Conservation (phyloP, 257 asterid species). For the Penstemon eatonii region DNA sequence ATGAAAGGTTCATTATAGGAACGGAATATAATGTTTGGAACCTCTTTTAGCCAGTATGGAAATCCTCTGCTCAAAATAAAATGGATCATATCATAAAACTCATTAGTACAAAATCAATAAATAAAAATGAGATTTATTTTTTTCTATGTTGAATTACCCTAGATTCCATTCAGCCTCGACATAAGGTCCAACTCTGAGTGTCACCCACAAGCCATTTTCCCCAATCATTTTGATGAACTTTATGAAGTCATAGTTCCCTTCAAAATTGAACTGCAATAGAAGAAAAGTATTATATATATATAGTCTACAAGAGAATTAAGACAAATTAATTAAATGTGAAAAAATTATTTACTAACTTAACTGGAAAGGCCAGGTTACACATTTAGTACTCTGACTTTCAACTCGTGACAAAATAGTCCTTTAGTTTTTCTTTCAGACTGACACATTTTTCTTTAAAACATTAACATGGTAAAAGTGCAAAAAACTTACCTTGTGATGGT, state of each 20-base stretch:
- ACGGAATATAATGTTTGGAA: conserved; percentile 76
- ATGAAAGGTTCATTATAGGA: conserved; percentile 77
- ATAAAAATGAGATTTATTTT: neutral
- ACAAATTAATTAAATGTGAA: neutral
- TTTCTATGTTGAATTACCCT: conserved; percentile 42
- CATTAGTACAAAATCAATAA: neutral
- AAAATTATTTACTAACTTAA: neutral
- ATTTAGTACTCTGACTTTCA: too few relatives aligned
- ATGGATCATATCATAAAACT: neutral
- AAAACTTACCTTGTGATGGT: too few relatives aligned
- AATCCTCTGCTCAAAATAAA: conserved; percentile 57
- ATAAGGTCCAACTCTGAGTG: conserved; percentile 89
- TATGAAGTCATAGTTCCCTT: conserved; percentile 67
- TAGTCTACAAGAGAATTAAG: neutral
- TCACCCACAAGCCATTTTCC: conserved; percentile 71
- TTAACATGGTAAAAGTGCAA: too few relatives aligned
- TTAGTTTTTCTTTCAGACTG: too few relatives aligned
- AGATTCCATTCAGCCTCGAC: conserved; percentile 95
- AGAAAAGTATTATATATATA: neutral
- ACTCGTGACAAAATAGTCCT: too few relatives aligned
- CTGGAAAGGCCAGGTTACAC: too few relatives aligned
- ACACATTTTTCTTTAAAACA: too few relatives aligned
- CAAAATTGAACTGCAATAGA: conserved; percentile 54
- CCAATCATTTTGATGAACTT: conserved; percentile 63
- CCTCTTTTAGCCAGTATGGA: conserved; percentile 80